A percentile compares a stretch with the other conserved stretches of the same genome.
These are phyloP conservation scores for Cyberlindnera mississippiensis DNA, from an alignment of 805 yeast genomes.

Conservation along the genomic window DNA sequence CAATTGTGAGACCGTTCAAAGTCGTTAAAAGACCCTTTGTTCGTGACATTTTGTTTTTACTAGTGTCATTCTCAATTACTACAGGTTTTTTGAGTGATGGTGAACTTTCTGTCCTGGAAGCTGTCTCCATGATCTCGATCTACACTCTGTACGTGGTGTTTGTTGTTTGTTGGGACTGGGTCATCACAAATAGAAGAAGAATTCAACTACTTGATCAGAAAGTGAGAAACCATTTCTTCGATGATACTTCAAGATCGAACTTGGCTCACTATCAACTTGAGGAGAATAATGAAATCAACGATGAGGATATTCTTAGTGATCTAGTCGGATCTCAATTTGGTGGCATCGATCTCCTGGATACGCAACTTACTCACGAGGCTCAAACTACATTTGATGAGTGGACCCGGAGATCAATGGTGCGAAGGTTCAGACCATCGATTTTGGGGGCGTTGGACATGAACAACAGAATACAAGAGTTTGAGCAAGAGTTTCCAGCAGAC, in stretches of 20 bases:
- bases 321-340: constrained; percentile 1
- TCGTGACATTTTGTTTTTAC: constrained; percentile 52
- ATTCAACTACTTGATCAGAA: constrained; percentile 20
- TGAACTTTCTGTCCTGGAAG: constrained; percentile 48
- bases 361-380: constrained; percentile 12
- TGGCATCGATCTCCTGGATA: constrained; percentile 19
- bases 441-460: constrained; percentile 25
- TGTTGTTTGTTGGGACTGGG: constrained; percentile 33
- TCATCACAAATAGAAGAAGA: constrained; percentile 17
- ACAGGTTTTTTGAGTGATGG: constrained; percentile 57
- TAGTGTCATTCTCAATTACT: constrained; percentile 45
- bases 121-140: constrained; percentile 49
- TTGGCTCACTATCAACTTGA: constrained; percentile 12
- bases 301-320: constrained; percentile 20
- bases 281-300: constrained; percentile 22
- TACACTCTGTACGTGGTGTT: constrained; percentile 57
- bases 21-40: constrained; percentile 37
- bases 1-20: constrained; percentile 62
- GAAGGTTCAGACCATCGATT: constrained; percentile 23
- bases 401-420: constrained; percentile 14
- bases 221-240: constrained; percentile 21
- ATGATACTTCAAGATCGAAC: constrained; percentile 7
- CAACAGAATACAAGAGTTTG: constrained; percentile 12
- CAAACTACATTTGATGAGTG: constrained; percentile 18
- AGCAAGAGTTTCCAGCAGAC: not conserved